Conservation (phyloP, 345 rosid genomes). For the Lumnitzera racemosa region DNA sequence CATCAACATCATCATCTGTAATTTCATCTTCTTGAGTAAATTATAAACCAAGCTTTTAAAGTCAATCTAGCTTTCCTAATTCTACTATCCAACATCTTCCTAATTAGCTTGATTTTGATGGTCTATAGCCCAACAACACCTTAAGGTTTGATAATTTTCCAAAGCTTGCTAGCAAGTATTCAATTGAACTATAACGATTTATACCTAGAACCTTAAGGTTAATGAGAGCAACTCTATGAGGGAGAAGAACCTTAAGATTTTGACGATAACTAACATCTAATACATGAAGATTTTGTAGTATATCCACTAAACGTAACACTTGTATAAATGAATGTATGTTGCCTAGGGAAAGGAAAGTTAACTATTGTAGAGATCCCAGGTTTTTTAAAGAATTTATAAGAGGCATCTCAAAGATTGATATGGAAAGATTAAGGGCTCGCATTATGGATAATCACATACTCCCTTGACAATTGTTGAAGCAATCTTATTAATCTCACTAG, state of each 20-base stretch:
- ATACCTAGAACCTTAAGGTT: conserved; percentile 49
- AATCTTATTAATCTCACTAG: conserved; percentile 51
- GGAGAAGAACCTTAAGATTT: conserved; percentile 41
- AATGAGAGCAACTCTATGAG: conserved; percentile 27
- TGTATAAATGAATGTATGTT: conserved; percentile 53
- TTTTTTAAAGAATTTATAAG: conserved; percentile 25
- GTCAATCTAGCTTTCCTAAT: conserved; percentile 29
- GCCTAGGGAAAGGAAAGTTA: conserved; percentile 56
- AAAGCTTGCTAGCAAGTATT: conserved; percentile 47
- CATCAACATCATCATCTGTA: conserved; percentile 36
- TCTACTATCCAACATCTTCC: conserved; percentile 48
- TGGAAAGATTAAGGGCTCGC: conserved; percentile 48
- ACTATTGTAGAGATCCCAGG: conserved; percentile 41
- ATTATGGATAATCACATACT: conserved; percentile 35
- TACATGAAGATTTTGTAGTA: conserved; percentile 48
- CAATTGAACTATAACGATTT: conserved; percentile 50
- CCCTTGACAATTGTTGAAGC: conserved; percentile 29
- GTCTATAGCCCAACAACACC: conserved; percentile 57
- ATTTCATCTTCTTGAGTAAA: conserved; percentile 46
- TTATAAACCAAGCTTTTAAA: conserved; percentile 44
- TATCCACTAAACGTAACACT: conserved; percentile 43
- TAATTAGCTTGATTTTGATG: conserved; percentile 28
- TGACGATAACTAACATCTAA: conserved; percentile 56
- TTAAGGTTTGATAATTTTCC: conserved; percentile 53
- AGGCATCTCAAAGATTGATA: conserved; percentile 45